Evolutionary conservation across 2,329 filamentous ascomycete species (phyloP), one percentile per base, ranked within the genome.

Genomic region (Ophioceras dolichostomum): DNA sequence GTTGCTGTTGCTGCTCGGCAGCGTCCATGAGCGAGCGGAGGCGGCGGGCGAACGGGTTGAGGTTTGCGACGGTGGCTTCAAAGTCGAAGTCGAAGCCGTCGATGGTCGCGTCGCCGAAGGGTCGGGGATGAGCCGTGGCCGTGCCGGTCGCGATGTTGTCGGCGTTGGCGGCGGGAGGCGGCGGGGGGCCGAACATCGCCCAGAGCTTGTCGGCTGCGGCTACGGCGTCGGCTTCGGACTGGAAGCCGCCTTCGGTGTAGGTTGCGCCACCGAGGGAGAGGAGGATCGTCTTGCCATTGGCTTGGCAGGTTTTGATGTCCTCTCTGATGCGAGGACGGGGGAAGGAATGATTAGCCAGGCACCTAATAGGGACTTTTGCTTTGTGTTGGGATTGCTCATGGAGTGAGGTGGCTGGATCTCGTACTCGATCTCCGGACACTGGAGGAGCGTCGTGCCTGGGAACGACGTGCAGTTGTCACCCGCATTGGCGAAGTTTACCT

Each of bases 1-100:
- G n/a, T n/a, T n/a, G n/a, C n/a, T n/a, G n/a, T n/a, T n/a, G n/a
- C n/a, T n/a, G n/a, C n/a, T n/a, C n/a, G 31, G 69, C 65, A 16
- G 58, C 58, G 45, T 74, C 62, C 64, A 78, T 77, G 24, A 66
- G 55, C 13, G 53, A 47, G 21, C 76, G 71, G 9, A 84, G 65
- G 38, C 67, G 60, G 27, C 64, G 60, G 2, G 68, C 77, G 46
- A 85, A 82, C 1, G 70, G 58, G 0, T 62, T 64, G 58, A 80
- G 74, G 34, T 56, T 55, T 12, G 70, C 68, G 3, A 57, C 67
- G 3, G 57, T 55, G 4, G 70, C 63, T 58, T 86, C 81, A 43
- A 86, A 77, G 53, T 87, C 82, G 44, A 86, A 75, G 56, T 87
- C 82, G 53, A 87, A 85, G 4, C 83, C 83, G 52, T 87, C 79